Conservation (phyloP, 192 early-diverging fungal species). For the Gigaspora rosea region DNA sequence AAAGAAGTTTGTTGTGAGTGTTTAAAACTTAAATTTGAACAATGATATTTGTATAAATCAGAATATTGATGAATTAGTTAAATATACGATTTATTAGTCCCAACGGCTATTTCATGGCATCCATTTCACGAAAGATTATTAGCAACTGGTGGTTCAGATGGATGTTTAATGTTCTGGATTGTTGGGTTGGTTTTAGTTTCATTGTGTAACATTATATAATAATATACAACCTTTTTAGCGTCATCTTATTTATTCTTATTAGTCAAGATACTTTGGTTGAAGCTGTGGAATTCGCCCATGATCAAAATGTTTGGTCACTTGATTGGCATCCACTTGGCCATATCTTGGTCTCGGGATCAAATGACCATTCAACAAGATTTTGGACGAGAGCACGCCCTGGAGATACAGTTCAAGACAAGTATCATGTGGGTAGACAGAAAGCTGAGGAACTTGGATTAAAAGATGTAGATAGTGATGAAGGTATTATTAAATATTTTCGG, state of each 20-base stretch:
- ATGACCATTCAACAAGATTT: slow-evolving; percentile 94
- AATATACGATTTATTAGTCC: background rate
- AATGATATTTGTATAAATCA: background rate
- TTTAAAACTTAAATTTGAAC: background rate
- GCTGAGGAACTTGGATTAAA: slow-evolving; percentile 50
- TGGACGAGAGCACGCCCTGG: slow-evolving; percentile 95
- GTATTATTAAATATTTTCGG: background rate
- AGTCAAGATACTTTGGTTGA: slow-evolving; percentile 31
- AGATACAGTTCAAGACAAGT: slow-evolving; percentile 57
- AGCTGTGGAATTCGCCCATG: slow-evolving; percentile 77
- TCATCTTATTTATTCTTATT: background rate
- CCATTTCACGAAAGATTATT: slow-evolving; percentile 90
- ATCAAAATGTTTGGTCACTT: slow-evolving; percentile 89
- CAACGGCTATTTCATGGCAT: slow-evolving; percentile 87
- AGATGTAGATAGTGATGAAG: slow-evolving; percentile 30
- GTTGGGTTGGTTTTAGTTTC: slow-evolving; percentile 60
- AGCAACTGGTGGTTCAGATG: slow-evolving; percentile 89
- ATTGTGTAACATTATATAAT: slow-evolving; percentile 33
- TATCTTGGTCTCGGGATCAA: slow-evolving; percentile 89
- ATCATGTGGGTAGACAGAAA: slow-evolving; percentile 52
- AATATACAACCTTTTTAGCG: background rate
- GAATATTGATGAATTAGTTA: background rate
- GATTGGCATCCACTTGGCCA: slow-evolving; percentile 99
- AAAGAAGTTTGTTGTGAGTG: slow-evolving; percentile 83
- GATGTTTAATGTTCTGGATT: slow-evolving; percentile 83